Base-by-base conservation (phyloP, 208 protist species). In the Acanthamoeba quina region DNA sequence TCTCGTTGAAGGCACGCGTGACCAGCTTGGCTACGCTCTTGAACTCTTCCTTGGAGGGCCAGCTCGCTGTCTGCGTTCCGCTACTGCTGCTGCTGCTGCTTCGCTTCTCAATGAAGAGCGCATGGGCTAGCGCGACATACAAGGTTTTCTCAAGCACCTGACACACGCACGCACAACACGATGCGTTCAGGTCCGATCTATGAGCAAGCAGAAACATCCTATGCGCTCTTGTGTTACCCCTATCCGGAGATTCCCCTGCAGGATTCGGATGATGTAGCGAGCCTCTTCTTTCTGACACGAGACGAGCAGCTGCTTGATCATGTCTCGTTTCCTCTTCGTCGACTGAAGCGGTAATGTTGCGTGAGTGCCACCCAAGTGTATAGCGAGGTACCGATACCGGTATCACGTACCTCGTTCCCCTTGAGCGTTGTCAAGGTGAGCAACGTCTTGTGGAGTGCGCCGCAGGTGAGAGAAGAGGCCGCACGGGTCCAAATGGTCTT, bases 141-240 rank as follows among this genome's bases (percentile, higher is more conserved):
- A 90, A 54, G 6, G 83, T 90, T 54, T 90, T 90, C 31, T 90
- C 83, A 21, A 90, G 83, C 17, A 85, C 76, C 76, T 85, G 37
- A n/a, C 15, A 24, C 54, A 17, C 9, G 13, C 13, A 58, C 17
- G 24, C n/a, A n/a, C n/a, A n/a, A 56, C 2, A 19, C 17, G 21
- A 56, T 56, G 52, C 13, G 54, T 3, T 15, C 9, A 76, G 0
- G 68, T 10, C 31, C 17, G 41, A 44, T 5, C 3, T 44, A 4
- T 44, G 41, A 44, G 3, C 7, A 44, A 74, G 31, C 29, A 74
- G n/a, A 4, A 41, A 2, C 17, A 26, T 3, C 56, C 56, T 24
- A 24, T 60, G 56, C 56, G 56, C 41, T 5, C 29, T 29, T 19
- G 13, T 17, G 26, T 72, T 58, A 90, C 83, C 15, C 83, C 83